Evolutionary conservation across 2,329 filamentous ascomycete genomes (phyloP), one percentile per base, ranked within the genome.

Genomic region (Cytospora leucostoma): DNA sequence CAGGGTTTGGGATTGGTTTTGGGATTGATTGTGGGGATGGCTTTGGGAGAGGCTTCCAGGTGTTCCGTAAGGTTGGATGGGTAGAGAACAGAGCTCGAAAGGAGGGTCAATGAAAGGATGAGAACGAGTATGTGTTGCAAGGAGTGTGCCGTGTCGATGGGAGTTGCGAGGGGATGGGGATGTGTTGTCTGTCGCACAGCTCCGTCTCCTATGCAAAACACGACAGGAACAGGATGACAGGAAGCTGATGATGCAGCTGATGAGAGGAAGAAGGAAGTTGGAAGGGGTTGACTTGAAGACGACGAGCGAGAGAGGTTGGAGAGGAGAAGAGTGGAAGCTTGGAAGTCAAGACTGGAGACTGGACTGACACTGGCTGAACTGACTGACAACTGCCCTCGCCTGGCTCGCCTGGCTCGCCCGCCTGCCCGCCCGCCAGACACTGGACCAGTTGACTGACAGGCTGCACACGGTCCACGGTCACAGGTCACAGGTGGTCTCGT

Each of bases 61-160:
- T 47, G 44, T 47, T 47, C 44, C 44, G 10, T n/a, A 21, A 35
- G 61, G 56, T 59, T 52, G 35, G 49, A 21, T 55, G 57, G 57
- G 60, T 54, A 52, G 64, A 61, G 53, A 61, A 66, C 57, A 54
- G 61, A 66, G 65, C 63, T 62, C 63, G 51, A 61, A 66, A 65
- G 65, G 56, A 65, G 50, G 65, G 63, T 66, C 59, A 66, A 66
- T 60, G 65, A 66, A 58, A 66, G 65, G 65, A 63, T 56, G 55
- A 54, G 58, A 65, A 66, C 61, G 60, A 62, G 57, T 50, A 54
- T 55, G 44, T 47, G n/a, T 12, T 52, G 64, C 65, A 65, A 65
- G 65, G 63, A 65, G 51, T 57, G 59, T 66, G 57, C 62, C 38
- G 56, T 66, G 57, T 65, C 38, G 53, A 54, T 62, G 54, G 61